Conservation (phyloP, 2,329 filamentous ascomycete genomes). For the Corinectria fuckeliana region DNA sequence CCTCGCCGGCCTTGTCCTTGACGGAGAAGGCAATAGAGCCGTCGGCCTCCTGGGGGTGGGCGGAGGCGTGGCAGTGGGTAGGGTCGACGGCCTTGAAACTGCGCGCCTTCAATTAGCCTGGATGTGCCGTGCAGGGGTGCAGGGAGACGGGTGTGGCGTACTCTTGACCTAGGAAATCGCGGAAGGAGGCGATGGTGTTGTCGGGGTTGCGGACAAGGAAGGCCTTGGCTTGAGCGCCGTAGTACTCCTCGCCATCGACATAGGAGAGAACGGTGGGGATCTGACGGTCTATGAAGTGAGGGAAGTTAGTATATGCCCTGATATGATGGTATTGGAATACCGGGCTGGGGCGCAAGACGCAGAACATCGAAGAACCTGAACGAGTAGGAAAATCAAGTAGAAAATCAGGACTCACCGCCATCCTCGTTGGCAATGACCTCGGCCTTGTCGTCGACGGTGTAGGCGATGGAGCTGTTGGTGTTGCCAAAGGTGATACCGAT, state of each 20-base stretch:
- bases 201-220: slow-evolving; percentile 90
- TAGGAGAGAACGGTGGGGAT: slow-evolving; percentile 96
- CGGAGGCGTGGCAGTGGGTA: slow-evolving; percentile 90
- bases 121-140: slow-evolving; percentile 6
- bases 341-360: neutral
- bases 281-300: slow-evolving; percentile 75
- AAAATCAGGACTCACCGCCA: slow-evolving; percentile 68
- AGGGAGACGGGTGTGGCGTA: slow-evolving; percentile 51
- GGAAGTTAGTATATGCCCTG: slow-evolving; percentile 16
- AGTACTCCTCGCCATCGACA: slow-evolving; percentile 94
- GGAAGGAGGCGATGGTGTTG: slow-evolving; percentile 95
- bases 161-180: slow-evolving; percentile 95
- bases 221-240: slow-evolving; percentile 91
- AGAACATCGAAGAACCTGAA: neutral
- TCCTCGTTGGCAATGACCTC: slow-evolving; percentile 99
- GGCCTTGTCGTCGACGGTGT: slow-evolving; percentile 89
- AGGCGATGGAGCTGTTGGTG: slow-evolving; percentile 96
- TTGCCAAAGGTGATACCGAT: slow-evolving; percentile 99
- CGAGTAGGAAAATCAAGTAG: neutral
- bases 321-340: neutral
- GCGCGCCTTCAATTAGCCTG: slow-evolving; percentile 26
- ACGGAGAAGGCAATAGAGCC: slow-evolving; percentile 81
- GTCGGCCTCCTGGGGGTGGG: slow-evolving; percentile 80
- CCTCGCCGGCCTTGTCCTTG: slow-evolving; percentile 73
- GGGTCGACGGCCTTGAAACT: slow-evolving; percentile 96